Percentiles rank a stretch among this genome's conserved stretches.
Evolutionary conservation across 2,329 filamentous ascomycete genomes (phyloP).

Genomic region (Aspergillus hiratsukae): DNA sequence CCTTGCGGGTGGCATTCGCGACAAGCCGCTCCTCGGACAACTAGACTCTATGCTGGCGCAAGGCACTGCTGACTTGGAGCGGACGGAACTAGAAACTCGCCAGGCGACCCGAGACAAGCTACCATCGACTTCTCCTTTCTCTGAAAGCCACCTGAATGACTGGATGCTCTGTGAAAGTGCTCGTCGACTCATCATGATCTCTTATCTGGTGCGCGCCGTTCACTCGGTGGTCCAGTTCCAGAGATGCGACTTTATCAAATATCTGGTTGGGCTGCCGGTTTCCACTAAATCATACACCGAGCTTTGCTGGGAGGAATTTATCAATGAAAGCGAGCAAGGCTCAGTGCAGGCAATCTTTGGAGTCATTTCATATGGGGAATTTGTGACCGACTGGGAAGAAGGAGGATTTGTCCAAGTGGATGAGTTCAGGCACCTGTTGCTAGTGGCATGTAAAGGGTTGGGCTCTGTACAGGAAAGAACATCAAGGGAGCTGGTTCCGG

Average conservation of each 20-base stretch:
- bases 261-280: constrained; percentile 2
- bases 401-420: neutral
- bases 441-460: constrained; percentile 3
- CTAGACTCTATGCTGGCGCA: neutral
- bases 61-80: neutral
- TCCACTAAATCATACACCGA: neutral
- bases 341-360: neutral
- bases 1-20: neutral
- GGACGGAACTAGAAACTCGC: neutral
- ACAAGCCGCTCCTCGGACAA: neutral
- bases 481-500: neutral
- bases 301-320: neutral
- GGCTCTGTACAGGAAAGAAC: neutral
- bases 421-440: neutral
- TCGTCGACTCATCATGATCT: neutral
- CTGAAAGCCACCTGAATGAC: neutral
- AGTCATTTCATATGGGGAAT: constrained; percentile 1
- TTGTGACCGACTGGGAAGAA: constrained; percentile 3
- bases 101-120: neutral
- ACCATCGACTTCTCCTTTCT: neutral
- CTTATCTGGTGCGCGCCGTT: constrained; percentile 3
- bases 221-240: neutral
- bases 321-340: neutral
- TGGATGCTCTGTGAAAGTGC: neutral
- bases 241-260: constrained; percentile 2